Percentiles rank a stretch among this genome's conserved stretches.
phyloP scores from a whole-genome alignment of 2,329 filamentous ascomycete species.

The Neofusicoccum laricinum region DNA sequence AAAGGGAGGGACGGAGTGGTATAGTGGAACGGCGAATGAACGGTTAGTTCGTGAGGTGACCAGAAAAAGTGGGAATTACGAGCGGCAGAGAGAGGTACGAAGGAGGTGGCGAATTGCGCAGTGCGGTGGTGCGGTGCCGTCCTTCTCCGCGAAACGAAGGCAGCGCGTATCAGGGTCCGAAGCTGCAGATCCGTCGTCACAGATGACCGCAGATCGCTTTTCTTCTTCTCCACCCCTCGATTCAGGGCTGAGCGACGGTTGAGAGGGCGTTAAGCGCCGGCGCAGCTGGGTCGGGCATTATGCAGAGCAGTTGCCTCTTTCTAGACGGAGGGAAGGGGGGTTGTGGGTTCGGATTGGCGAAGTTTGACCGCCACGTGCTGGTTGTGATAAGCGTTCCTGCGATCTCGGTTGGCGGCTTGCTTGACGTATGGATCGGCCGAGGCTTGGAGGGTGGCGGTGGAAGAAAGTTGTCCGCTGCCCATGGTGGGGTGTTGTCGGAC shows the following conservation, averaged over 20 bases:
- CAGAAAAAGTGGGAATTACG: background rate
- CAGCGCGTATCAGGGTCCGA: background rate
- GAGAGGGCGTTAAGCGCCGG: background rate
- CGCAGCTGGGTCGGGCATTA: background rate
- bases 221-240: background rate
- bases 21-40: too few species aligned
- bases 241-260: background rate
- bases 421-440: background rate
- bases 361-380: background rate
- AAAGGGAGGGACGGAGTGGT: too few species aligned
- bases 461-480: background rate
- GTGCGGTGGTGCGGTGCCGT: background rate
- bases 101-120: background rate
- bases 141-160: too few species aligned
- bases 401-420: background rate
- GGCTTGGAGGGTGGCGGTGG: background rate
- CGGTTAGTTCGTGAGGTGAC: too few species aligned
- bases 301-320: background rate
- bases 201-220: conserved; percentile 1
- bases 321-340: background rate
- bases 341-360: background rate
- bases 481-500: background rate
- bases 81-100: background rate
- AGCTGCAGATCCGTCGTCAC: background rate
- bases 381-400: conserved; percentile 3